Evolutionary conservation across 2,329 filamentous ascomycete species (phyloP), one percentile per base, ranked within the genome.

Genomic region (Metarhizium humberi): DNA sequence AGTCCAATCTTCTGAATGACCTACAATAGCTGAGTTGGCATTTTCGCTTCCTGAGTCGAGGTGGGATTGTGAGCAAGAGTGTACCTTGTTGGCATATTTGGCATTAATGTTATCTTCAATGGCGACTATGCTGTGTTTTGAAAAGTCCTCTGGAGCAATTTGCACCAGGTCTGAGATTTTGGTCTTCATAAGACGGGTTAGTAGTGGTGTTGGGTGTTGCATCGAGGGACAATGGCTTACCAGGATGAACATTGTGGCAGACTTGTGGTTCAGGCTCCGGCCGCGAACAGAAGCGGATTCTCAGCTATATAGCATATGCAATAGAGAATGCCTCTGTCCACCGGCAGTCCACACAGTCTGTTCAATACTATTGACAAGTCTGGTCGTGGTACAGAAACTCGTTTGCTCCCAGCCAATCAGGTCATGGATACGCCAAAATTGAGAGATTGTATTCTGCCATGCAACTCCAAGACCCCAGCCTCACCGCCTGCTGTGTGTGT

Each of bases 71-170:
- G 45, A 13, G 11, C 18, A 30, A 25, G 4, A 2, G 50, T 62
- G 47, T 54, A 90, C 87, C 73, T 92, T 94, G 74, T 99, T 96
- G 57, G 92, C 85, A 71, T 96, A 99, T 73, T 99, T 99, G 60
- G 85, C 80, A 69, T 99, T 97, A 74, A 99, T 94, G 65, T 94
- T 94, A 74, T 99, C 92, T 72, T 96, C 91, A 60, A 99, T 90
- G 1, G 91, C 90, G 59, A 91, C 81, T 36, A 84, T 81, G 66
- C 89, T 95, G 58, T 84, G 79, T 71, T 94, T 94, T 58, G 85
- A 81, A 67, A 97, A 96, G 68, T 96, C 89, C 65, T 90, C 82
- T 1, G 94, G 94, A 36, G 83, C 80, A 73, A 99, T 95, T 73
- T 95, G 90, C 62, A 99, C 90, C 63, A 99, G 80, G 76, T 99